These are phyloP conservation scores for Gossypium sturtianum DNA, from an alignment of 345 rosid species.

Conservation along the genomic window DNA sequence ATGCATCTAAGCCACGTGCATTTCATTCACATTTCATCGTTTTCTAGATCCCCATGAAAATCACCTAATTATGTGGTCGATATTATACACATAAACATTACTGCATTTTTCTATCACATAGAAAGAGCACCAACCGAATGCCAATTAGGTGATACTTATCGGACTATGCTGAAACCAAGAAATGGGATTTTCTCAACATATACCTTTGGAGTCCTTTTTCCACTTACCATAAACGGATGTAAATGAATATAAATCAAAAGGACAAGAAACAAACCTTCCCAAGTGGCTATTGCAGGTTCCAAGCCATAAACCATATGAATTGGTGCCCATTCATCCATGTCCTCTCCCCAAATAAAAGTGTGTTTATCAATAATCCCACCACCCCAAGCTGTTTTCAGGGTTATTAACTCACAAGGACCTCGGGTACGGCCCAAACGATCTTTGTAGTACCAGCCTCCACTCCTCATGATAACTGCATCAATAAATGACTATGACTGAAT, in stretches of 20 bases:
- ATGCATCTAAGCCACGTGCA: neutral
- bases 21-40: neutral
- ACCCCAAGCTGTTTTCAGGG: constrained; percentile 90
- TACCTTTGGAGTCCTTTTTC: neutral
- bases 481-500: neutral
- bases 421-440: constrained; percentile 88
- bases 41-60: neutral
- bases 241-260: neutral
- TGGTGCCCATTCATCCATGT: constrained; percentile 96
- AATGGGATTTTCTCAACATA: neutral
- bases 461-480: constrained; percentile 70
- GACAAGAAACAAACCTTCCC: constrained; percentile 64
- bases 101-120: neutral
- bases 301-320: constrained; percentile 91
- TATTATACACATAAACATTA: neutral
- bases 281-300: constrained; percentile 88
- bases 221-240: neutral
- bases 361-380: constrained; percentile 80
- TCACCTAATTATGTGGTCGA: neutral
- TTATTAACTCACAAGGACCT: constrained; percentile 84
- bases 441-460: constrained; percentile 79
- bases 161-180: neutral
- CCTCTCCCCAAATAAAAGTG: constrained; percentile 93
- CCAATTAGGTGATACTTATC: neutral
- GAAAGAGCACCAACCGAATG: neutral